phyloP scores from a whole-genome alignment of 352 stramenopile genomes.

The Globisporangium emineosum region DNA sequence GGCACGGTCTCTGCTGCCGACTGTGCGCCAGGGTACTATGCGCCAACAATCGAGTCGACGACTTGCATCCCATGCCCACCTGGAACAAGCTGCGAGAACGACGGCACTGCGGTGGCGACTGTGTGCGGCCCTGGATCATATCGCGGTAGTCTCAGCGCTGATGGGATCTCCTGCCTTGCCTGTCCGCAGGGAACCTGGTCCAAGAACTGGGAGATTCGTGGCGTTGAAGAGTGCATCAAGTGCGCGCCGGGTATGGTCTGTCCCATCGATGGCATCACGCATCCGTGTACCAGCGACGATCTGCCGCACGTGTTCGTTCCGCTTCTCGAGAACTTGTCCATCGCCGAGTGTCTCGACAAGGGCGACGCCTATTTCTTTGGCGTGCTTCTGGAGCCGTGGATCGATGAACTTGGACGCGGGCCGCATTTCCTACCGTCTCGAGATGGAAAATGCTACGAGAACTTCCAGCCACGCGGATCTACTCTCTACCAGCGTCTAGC shows the following conservation, averaged over 20 bases:
- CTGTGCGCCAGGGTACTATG: slow-evolving; percentile 95
- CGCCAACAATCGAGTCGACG: slow-evolving; percentile 94
- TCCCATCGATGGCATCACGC: slow-evolving; percentile 93
- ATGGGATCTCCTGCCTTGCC: slow-evolving; percentile 87
- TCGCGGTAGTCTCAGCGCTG: slow-evolving; percentile 74
- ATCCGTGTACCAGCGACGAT: slow-evolving; percentile 90
- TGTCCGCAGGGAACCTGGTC: slow-evolving; percentile 96
- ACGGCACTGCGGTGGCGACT: slow-evolving; percentile 83
- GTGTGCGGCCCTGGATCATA: slow-evolving; percentile 94
- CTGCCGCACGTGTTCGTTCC: slow-evolving; percentile 91
- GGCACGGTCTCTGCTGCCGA: slow-evolving; percentile 89
- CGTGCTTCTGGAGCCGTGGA: slow-evolving; percentile 94
- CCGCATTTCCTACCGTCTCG: slow-evolving; percentile 87
- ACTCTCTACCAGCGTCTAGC: slow-evolving; percentile 92
- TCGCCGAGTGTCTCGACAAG: slow-evolving; percentile 87
- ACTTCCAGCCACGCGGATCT: slow-evolving; percentile 82
- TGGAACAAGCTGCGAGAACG: slow-evolving; percentile 89
- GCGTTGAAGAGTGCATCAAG: slow-evolving; percentile 90
- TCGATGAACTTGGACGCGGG: slow-evolving; percentile 90
- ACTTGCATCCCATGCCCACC: slow-evolving; percentile 91
- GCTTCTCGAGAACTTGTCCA: slow-evolving; percentile 77
- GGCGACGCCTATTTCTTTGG: slow-evolving; percentile 90
- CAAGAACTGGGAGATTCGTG: slow-evolving; percentile 97
- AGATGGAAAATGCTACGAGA: slow-evolving; percentile 92
- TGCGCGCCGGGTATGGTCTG: slow-evolving; percentile 93